Base-by-base conservation (phyloP, 1,139 yeast species). In the Kurtzmaniella natalensis region DNA sequence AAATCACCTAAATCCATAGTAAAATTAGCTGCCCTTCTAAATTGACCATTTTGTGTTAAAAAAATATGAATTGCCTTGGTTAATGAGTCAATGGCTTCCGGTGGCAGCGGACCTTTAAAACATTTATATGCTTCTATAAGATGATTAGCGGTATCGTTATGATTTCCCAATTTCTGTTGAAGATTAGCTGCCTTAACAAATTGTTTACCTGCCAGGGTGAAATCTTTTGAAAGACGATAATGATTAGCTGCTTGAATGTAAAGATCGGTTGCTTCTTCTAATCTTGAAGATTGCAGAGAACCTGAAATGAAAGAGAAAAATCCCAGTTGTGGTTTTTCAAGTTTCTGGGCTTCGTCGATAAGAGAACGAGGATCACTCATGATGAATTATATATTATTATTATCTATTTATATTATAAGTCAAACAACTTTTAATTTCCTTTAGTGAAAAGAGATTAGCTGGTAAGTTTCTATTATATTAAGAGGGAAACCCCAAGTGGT, bases 21-120 rank as follows among this genome's bases (percentile, higher is more conserved):
- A 61, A 85, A 89, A 54, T 87, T 87, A 14, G 98, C 98, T 16
- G 95, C 96, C 55, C 98, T 73, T 55, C 98, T 78, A 61, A 92
- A 94, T 55, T 89, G 96, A 10, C 98, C 98, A 45, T 88, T 78
- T 43, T 79, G 75, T 1, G 95, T 87, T 43, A 68, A 64, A 58
- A 89, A 89, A 48, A 86, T 72, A 44, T 77, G 81, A 40, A 92
- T 81, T 1, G 97, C 96, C 48, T 73, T 75, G 38, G 77, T 72
- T 42, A 92, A 68, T 7, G 88, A 78, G 33, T 79, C 74, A 18
- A 85, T 92, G 3, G 96, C 96, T 39, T 83, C 89, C 2, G 64
- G 64, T 2, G 96, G 92, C 23, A 77, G 67, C 27, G 80, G 81
- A 28, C 78, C 72, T 49, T 83, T 81, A 60, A 76, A 92, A 27